A percentile compares a stretch with the other conserved stretches of the same genome.
These are phyloP conservation scores for Sclerotinia sclerotiorum DNA, from an alignment of 2,329 filamentous ascomycete genomes.

Conservation along the genomic window DNA sequence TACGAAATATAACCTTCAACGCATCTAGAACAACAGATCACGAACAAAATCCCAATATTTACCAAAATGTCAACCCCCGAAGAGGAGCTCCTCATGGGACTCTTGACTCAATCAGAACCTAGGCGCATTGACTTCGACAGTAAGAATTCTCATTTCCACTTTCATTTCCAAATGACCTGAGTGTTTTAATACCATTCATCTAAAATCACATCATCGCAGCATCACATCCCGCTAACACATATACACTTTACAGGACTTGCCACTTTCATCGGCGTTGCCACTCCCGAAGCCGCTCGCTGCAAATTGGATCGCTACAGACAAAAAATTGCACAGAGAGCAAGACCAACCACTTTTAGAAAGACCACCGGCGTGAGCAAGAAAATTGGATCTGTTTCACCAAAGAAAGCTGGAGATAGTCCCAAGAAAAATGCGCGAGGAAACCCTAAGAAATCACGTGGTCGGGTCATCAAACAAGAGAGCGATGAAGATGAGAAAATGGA, in stretches of 20 bases:
- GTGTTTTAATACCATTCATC: neutral
- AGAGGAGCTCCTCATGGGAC: neutral
- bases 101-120: neutral
- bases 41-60: neutral
- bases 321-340: neutral
- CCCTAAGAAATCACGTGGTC: neutral
- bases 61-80: neutral
- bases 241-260: neutral
- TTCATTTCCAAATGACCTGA: neutral
- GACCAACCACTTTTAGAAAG: neutral
- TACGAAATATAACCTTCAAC: too few relatives aligned
- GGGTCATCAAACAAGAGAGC: neutral
- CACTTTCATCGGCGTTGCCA: neutral
- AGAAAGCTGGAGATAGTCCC: neutral
- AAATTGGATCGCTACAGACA: conserved; percentile 8
- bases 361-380: neutral
- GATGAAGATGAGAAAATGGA: neutral
- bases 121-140: neutral
- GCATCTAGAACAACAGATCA: neutral
- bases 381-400: neutral
- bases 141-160: neutral
- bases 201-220: neutral
- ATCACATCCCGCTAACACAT: neutral
- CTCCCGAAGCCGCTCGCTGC: neutral
- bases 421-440: neutral